Evolutionary conservation across 2,329 filamentous ascomycete species (phyloP), one percentile per base, ranked within the genome.

Genomic region (Sporothrix pallida): DNA sequence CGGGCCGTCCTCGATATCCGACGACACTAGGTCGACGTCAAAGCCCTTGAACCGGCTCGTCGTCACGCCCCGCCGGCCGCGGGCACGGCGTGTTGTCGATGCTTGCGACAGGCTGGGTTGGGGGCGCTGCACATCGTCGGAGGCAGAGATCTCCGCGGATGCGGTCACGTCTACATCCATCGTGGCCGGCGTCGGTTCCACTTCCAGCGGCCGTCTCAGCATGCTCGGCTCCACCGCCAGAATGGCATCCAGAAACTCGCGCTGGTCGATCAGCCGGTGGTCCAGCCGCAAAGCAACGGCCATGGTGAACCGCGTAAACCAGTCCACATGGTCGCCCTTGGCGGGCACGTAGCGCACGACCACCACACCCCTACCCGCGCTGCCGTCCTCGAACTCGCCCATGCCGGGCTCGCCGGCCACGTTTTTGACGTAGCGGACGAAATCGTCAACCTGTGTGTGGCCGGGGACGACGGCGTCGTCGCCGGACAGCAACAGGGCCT

Each of bases 231-330:
- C 91, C 70, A 92, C 92, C n/a, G 86, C 90, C 42, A 98, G 83
- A 63, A 99, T 96, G 1, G 93, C 93, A 80, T 97, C 94, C 1
- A 99, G 86, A 75, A 99, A 97, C 78, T 98, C 95, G 74, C 92
- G 94, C 79, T 98, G 94, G 77, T 95, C 90, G 71, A 98, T 91
- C 2, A 94, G 90, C 3, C 94, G 89, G 80, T 97, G 94, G 75
- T 94, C 91, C 13, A 97, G 87, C 63, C 89, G 86, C 23, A 91
- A 80, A 1, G 94, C 92, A 17, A 97, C 88, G 8, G 90, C 83
- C 5, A 87, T 90, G 76, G 91, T 87, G 77, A 97, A 91, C 1
- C 89, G 83, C 17, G 87, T 85, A 74, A 89, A 93, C 93, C 93
- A 97, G 10, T 87, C 84, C 72, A 85, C 78, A 54, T 86, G 79